phyloP scores from a whole-genome alignment of 805 yeast genomes.

The Maudiozyma turicensis region DNA sequence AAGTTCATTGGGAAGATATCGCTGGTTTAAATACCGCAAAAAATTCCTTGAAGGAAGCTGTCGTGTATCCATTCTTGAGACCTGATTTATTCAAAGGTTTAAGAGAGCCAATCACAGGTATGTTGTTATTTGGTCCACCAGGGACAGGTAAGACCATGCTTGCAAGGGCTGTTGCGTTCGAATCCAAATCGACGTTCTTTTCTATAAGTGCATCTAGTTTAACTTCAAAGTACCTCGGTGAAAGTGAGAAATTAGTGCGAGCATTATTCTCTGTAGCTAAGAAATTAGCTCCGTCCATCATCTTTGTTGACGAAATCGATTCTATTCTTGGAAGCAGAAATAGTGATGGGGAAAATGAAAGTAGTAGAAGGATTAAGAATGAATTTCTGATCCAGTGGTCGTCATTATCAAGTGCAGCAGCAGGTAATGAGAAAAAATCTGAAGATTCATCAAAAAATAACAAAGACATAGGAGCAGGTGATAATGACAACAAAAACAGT shows the following conservation, averaged over 20 bases:
- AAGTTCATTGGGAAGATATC: slow-evolving; percentile 89
- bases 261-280: slow-evolving; percentile 80
- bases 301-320: slow-evolving; percentile 94
- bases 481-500: neutral
- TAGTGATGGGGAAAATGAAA: slow-evolving; percentile 57
- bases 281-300: slow-evolving; percentile 82
- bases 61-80: slow-evolving; percentile 87
- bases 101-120: slow-evolving; percentile 93
- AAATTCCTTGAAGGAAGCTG: slow-evolving; percentile 82
- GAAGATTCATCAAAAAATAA: slow-evolving; percentile 4
- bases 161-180: slow-evolving; percentile 94
- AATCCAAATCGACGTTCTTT: slow-evolving; percentile 86
- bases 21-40: slow-evolving; percentile 90
- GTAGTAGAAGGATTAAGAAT: slow-evolving; percentile 80
- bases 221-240: slow-evolving; percentile 83
- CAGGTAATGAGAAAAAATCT: slow-evolving; percentile 45
- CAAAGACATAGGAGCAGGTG: neutral
- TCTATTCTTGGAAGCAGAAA: slow-evolving; percentile 72
- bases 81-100: slow-evolving; percentile 88
- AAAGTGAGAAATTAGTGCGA: slow-evolving; percentile 84
- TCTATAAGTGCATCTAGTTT: slow-evolving; percentile 84
- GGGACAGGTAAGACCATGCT: slow-evolving; percentile 99
- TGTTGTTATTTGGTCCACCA: slow-evolving; percentile 94
- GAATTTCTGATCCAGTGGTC: slow-evolving; percentile 95
- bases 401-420: slow-evolving; percentile 77